A percentile compares a stretch with the other conserved stretches of the same genome.
Conservation (phyloP, 2,329 filamentous ascomycete species). For the Ambrosiella xylebori region DNA sequence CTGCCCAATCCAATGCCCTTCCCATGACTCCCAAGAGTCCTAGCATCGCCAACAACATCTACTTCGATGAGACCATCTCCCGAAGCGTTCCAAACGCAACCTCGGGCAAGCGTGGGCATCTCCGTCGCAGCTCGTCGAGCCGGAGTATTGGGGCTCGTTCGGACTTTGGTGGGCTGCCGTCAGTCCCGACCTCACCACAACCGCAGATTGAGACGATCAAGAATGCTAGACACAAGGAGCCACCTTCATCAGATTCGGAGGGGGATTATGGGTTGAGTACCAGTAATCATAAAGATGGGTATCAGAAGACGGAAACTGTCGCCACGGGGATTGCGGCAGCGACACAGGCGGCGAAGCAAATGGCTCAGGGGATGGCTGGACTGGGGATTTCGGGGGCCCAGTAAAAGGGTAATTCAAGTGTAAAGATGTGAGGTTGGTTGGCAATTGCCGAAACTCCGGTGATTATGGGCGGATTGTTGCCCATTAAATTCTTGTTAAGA, state of each 20-base stretch:
- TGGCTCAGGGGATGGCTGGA: neutral
- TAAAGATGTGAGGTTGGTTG: neutral
- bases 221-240: slow-evolving; percentile 1
- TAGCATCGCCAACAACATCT: slow-evolving; percentile 67
- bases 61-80: slow-evolving; percentile 79
- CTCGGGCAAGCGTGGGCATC: slow-evolving; percentile 14
- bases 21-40: slow-evolving; percentile 82
- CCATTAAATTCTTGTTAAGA: neutral
- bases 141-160: slow-evolving; percentile 72
- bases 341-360: neutral
- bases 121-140: slow-evolving; percentile 65
- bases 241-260: neutral
- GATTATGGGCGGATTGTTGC: neutral
- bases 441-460: neutral
- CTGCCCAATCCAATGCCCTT: slow-evolving; percentile 81
- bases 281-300: neutral
- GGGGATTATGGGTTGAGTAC: neutral
- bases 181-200: neutral
- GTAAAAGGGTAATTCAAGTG: neutral
- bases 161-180: slow-evolving; percentile 38
- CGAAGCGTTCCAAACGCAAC: slow-evolving; percentile 20
- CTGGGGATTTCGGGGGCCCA: neutral
- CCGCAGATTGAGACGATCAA: neutral
- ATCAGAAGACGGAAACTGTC: neutral
- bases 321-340: neutral